Percentiles rank a stretch among this genome's conserved stretches.
These are phyloP conservation scores for Penicillium pancosmium DNA, from an alignment of 495 filamentous ascomycete species.

Conservation along the genomic window DNA sequence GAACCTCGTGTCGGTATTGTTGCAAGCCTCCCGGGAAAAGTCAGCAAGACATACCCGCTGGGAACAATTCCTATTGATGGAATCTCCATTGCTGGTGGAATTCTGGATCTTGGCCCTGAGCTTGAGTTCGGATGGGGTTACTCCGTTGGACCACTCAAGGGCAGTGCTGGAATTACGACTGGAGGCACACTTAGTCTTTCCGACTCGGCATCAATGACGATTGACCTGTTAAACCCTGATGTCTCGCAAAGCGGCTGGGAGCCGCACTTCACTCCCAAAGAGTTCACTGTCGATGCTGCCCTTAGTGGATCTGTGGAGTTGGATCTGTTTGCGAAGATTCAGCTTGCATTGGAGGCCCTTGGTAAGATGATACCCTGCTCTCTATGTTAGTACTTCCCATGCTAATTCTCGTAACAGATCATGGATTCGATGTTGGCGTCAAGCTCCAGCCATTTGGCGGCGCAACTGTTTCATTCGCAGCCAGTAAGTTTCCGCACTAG, in stretches of 20 bases:
- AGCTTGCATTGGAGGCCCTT: conserved; percentile 30
- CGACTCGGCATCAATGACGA: conserved; percentile 31
- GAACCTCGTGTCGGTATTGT: conserved; percentile 27
- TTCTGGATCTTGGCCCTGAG: conserved; percentile 39
- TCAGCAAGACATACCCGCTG: conserved; percentile 25
- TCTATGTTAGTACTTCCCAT: conserved; percentile 1
- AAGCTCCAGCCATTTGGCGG: conserved; percentile 35
- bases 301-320: conserved; percentile 26
- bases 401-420: conserved; percentile 14
- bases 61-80: conserved; percentile 36
- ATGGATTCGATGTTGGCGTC: conserved; percentile 38
- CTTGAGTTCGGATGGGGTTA: conserved; percentile 34
- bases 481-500: conserved; percentile 20
- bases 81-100: conserved; percentile 30
- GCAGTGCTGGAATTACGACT: conserved; percentile 27
- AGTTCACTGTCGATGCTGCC: conserved; percentile 30
- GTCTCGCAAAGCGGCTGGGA: conserved; percentile 34
- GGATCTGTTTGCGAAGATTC: conserved; percentile 29
- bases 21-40: conserved; percentile 27
- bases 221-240: conserved; percentile 32
- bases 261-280: conserved; percentile 24
- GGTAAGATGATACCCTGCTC: conserved; percentile 19
- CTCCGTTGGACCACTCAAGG: conserved; percentile 27
- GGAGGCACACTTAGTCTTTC: conserved; percentile 27
- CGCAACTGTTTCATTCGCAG: conserved; percentile 26